Evolutionary conservation across 768 basidiomycete genomes (phyloP).

Genomic region (Pulveroboletus sp.): DNA sequence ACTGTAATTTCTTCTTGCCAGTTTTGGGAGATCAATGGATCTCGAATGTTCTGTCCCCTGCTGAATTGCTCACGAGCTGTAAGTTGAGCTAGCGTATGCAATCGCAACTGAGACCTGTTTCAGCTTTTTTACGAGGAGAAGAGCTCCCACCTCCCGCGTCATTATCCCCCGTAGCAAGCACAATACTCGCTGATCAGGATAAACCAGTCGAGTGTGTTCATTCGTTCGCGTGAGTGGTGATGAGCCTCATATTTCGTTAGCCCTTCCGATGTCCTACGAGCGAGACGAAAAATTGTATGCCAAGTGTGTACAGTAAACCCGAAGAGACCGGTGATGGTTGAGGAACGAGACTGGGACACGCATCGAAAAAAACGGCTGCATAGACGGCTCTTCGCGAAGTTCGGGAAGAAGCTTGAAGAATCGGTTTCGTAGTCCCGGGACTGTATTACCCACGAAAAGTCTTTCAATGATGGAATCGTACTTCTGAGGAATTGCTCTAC

Average conservation of each 20-base stretch:
- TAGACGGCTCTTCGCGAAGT: constrained; percentile 39
- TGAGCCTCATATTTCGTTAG: constrained; percentile 34
- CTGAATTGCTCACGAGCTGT: constrained; percentile 48
- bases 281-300: constrained; percentile 57
- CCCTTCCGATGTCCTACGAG: constrained; percentile 50
- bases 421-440: not conserved
- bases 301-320: constrained; percentile 55
- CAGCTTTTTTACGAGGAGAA: constrained; percentile 48
- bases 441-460: not conserved
- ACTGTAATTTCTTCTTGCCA: constrained; percentile 20
- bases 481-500: constrained; percentile 1
- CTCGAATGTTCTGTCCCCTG: constrained; percentile 49
- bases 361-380: constrained; percentile 59
- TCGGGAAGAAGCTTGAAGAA: constrained; percentile 10
- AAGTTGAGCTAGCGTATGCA: constrained; percentile 3
- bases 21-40: constrained; percentile 56
- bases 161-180: constrained; percentile 51
- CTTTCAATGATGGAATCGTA: constrained; percentile 2
- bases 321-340: constrained; percentile 59
- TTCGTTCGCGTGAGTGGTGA: constrained; percentile 1
- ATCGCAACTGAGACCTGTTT: constrained; percentile 3
- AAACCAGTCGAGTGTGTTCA: constrained; percentile 45
- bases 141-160: constrained; percentile 52
- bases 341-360: constrained; percentile 48
- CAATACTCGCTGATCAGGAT: constrained; percentile 43